These are phyloP conservation scores for Talaromyces nanjingensis DNA, from an alignment of 495 filamentous ascomycete species.

Conservation along the genomic window DNA sequence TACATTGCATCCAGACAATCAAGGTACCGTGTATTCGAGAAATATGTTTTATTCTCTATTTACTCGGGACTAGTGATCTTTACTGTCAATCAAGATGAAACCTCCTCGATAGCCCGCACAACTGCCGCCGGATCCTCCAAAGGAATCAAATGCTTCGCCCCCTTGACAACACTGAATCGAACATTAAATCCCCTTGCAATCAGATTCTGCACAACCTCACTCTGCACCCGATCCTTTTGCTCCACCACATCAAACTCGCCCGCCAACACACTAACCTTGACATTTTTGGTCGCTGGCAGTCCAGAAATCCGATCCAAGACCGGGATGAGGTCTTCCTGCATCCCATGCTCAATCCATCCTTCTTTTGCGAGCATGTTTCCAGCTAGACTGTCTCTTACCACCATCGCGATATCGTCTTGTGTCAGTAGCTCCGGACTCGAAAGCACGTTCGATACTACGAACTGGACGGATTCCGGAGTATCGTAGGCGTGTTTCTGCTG, in stretches of 20 bases:
- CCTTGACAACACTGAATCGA: background rate
- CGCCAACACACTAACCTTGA: constrained; percentile 21
- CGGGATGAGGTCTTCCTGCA: constrained; percentile 30
- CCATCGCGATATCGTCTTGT: constrained; percentile 15
- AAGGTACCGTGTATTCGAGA: background rate
- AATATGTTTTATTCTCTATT: constrained; percentile 30
- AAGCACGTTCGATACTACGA: constrained; percentile 28
- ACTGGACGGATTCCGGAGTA: constrained; percentile 12
- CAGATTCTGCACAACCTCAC: constrained; percentile 16
- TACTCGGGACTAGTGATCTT: too few species aligned
- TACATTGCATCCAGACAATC: background rate
- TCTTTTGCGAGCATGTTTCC: constrained; percentile 26
- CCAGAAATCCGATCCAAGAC: background rate
- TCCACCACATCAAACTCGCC: constrained; percentile 30
- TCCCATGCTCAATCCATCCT: constrained; percentile 33
- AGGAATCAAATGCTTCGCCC: constrained; percentile 7
- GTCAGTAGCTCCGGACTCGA: constrained; percentile 14
- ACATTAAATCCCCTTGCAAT: constrained; percentile 8
- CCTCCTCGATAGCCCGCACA: constrained; percentile 2
- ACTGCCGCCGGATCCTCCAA: constrained; percentile 7
- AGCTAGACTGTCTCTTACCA: constrained; percentile 24
- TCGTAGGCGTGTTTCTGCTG: constrained; percentile 29
- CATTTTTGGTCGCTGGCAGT: background rate
- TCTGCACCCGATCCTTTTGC: constrained; percentile 25
- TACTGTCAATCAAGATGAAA: background rate